These are phyloP conservation scores for Leptographium procerum DNA, from an alignment of 2,329 filamentous ascomycete species.

Conservation along the genomic window DNA sequence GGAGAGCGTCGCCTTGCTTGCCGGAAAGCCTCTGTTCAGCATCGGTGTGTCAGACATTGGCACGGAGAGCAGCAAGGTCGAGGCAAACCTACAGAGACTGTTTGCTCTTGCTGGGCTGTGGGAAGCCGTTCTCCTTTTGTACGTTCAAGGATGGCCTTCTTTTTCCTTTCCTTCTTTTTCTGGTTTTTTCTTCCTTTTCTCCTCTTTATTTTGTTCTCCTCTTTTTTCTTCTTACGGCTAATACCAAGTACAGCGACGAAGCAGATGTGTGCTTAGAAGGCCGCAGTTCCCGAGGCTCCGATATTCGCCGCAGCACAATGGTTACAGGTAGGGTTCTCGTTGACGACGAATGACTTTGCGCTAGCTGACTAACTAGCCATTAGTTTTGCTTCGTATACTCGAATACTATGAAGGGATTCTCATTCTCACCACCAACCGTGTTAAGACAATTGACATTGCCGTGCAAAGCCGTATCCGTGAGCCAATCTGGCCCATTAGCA, in stretches of 20 bases:
- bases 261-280: background rate
- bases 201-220: background rate
- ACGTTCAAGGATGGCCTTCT: conserved; percentile 14
- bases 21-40: background rate
- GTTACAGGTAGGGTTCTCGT: background rate
- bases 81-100: conserved; percentile 15
- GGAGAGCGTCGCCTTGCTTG: background rate
- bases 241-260: background rate
- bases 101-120: conserved; percentile 13
- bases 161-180: background rate
- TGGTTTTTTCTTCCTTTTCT: background rate
- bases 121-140: conserved; percentile 15
- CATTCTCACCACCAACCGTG: conserved; percentile 14
- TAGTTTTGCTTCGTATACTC: conserved; percentile 16
- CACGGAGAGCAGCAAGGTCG: conserved; percentile 14
- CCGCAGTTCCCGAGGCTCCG: background rate
- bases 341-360: too few relatives aligned
- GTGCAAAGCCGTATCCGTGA: background rate
- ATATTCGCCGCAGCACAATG: background rate
- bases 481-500: background rate
- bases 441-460: conserved; percentile 20
- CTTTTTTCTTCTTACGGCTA: background rate
- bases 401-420: conserved; percentile 15
- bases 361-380: too few relatives aligned
- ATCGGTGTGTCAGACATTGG: background rate